Evolutionary conservation across 192 early-diverging fungal genomes (phyloP), one percentile per base, ranked within the genome.

Genomic region (Coemansia sp.): DNA sequence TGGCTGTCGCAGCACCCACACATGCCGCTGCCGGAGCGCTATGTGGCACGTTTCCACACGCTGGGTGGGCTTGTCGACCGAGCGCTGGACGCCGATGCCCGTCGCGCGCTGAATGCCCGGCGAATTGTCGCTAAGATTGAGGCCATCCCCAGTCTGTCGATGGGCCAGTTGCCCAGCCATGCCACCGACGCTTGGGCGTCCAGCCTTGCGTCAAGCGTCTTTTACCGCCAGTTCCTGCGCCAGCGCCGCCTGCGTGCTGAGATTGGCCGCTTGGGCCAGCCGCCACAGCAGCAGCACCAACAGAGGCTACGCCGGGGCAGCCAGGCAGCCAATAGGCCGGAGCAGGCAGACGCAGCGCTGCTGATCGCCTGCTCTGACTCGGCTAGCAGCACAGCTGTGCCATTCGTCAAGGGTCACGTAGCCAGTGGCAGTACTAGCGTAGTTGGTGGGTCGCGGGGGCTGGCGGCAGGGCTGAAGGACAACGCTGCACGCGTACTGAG

Each of bases 1-100:
- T 81, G 78, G 78, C 72, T 81, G 21, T 39, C 72, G 35, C 71
- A 81, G 59, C 68, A 81, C 55, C 78, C 78, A 21, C 72, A 71
- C 32, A 67, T 75, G 56, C 71, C 71, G 41, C 54, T 81, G 64
- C 72, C 78, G 3, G 72, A 74, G 62, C 33, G 26, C 11, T 67
- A 75, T n/a, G 62, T 66, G 3, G 56, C 64, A 0, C 41, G 59
- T n/a, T 75, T 81, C 52, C 72, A 81, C 59, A 67, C 50, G 12
- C 64, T 81, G 9, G 61, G 62, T 35, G 61, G 24, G 1, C 68
- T 80, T 4, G 68, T 80, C n/a, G 64, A 58, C 50, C 35, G 57
- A 14, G 77, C 77, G 3, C 42, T 74, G 43, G 39, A 50, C 1
- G 50, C 65, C 21, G 32, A 55, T 10, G 42, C 61, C 17, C 14